Percentiles rank a stretch among this genome's conserved stretches.
Conservation (phyloP, 495 filamentous ascomycete species). For the Astrothelium subdiscretum region DNA sequence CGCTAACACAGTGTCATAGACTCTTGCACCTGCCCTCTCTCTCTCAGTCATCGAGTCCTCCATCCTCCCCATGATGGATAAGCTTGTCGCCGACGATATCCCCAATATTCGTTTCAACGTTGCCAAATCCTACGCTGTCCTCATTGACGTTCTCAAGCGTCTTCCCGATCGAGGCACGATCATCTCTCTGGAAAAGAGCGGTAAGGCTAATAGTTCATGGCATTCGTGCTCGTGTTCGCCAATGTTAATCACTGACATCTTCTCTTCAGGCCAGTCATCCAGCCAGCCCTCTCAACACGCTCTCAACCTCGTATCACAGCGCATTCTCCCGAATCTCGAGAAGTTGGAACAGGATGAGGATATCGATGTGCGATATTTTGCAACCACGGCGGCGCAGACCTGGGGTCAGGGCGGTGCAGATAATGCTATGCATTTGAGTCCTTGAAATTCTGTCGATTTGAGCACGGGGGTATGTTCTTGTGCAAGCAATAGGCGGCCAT, state of each 20-base stretch:
- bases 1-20: conserved; percentile 40
- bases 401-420: conserved; percentile 12
- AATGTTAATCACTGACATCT: not conserved
- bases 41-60: conserved; percentile 83
- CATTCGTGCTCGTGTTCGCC: not conserved
- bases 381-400: conserved; percentile 50
- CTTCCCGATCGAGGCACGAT: conserved; percentile 82
- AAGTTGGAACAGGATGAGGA: conserved; percentile 94
- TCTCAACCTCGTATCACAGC: conserved; percentile 48
- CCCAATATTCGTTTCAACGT: conserved; percentile 99
- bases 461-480: not conserved
- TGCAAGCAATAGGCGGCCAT: not conserved
- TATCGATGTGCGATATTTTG: conserved; percentile 95
- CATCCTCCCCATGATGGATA: conserved; percentile 90
- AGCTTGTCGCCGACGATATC: conserved; percentile 84
- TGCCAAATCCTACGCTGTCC: conserved; percentile 85
- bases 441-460: not conserved
- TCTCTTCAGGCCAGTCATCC: not conserved
- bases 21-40: conserved; percentile 82
- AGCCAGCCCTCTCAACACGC: not conserved
- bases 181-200: conserved; percentile 68
- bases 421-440: conserved; percentile 4
- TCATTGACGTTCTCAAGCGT: conserved; percentile 80
- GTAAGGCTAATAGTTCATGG: conserved; percentile 39
- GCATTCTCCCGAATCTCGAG: conserved; percentile 79